These are phyloP conservation scores for Striga asiatica DNA, from an alignment of 257 asterid species.

Conservation along the genomic window DNA sequence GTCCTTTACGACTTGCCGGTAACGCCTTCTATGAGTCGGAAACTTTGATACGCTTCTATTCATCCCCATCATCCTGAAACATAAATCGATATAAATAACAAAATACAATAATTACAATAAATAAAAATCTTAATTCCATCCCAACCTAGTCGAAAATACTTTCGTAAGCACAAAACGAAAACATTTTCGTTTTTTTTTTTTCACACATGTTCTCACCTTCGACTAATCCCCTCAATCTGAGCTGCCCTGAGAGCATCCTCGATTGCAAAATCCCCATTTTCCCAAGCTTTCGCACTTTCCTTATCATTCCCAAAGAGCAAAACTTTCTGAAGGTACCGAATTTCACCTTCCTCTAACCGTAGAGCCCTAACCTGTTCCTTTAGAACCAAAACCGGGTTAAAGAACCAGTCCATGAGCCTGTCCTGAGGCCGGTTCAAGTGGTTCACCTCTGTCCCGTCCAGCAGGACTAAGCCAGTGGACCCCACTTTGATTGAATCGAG, in stretches of 20 bases:
- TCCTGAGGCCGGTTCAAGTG: conserved; percentile 76
- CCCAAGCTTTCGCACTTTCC: conserved; percentile 63
- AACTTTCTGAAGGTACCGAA: conserved; percentile 53
- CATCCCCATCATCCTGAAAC: conserved; percentile 92
- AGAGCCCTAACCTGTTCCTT: conserved; percentile 75
- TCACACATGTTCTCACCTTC: conserved; percentile 41
- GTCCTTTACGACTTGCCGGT: conserved; percentile 66
- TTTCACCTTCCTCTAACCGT: conserved; percentile 59
- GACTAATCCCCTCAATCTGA: conserved; percentile 79
- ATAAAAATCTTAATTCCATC: no score
- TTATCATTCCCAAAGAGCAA: conserved; percentile 45
- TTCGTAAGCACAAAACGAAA: no score
- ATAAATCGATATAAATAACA: no score
- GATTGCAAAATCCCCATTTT: conserved; percentile 53
- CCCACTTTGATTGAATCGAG: conserved; percentile 57
- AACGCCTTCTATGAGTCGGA: conserved; percentile 77
- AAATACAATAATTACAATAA: no score
- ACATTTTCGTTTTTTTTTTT: no score
- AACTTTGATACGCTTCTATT: conserved; percentile 48
- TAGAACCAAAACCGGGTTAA: conserved; percentile 72
- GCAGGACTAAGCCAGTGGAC: conserved; percentile 53
- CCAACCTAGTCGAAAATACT: no score
- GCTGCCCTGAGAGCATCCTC: conserved; percentile 69
- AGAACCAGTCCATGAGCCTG: conserved; percentile 82
- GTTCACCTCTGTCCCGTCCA: conserved; percentile 66